Evolutionary conservation across 805 yeast genomes (phyloP), one percentile per base, ranked within the genome.

Genomic region (Yarrowia phangngaensis): DNA sequence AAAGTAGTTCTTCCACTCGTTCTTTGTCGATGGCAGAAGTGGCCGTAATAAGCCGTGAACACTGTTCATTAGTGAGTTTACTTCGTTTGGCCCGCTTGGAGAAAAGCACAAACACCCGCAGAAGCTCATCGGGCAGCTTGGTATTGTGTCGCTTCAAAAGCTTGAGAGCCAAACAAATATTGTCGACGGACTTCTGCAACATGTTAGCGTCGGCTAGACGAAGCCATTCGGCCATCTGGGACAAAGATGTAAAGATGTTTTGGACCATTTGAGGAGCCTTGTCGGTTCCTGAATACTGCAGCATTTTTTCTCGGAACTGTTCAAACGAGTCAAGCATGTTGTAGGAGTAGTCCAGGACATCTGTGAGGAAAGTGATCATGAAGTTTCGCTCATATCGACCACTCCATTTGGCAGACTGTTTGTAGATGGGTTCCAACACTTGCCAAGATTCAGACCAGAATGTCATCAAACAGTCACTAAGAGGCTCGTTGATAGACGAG

Each of bases 311-410:
- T 9, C 48, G 19, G 8, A 79, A 60, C n/a, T 74, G 69, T 52
- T 80, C 70, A 58, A 76, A 83, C 2, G 89, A 77, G 50, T 74
- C 79, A n/a, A 89, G 61, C 24, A 89, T 66, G 2, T 72, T 63
- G 53, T 81, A 80, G 52, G 95, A 81, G 23, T 85, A 70, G 56
- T 89, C 96, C 43, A 90, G 70, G 0, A 86, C 80, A 60, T 87
- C 95, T 61, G 95, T 75, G 2, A 96, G 84, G 56, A 87, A 89
- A 51, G 88, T 95, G 32, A 81, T 74, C 56, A 86, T 69, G 41
- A 74, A 74, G 0, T 71, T 69, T 15, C 75, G 69, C 20, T 75
- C 75, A 56, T 79, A 81, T 27, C 67, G 64, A 2, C 72, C 64
- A 0, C 96, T 87, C 98, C 98, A 90, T 3, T 63, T 62, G 11